phyloP scores from a whole-genome alignment of 176 grass and related monocot genomes.

The Aegilops umbellulata region DNA sequence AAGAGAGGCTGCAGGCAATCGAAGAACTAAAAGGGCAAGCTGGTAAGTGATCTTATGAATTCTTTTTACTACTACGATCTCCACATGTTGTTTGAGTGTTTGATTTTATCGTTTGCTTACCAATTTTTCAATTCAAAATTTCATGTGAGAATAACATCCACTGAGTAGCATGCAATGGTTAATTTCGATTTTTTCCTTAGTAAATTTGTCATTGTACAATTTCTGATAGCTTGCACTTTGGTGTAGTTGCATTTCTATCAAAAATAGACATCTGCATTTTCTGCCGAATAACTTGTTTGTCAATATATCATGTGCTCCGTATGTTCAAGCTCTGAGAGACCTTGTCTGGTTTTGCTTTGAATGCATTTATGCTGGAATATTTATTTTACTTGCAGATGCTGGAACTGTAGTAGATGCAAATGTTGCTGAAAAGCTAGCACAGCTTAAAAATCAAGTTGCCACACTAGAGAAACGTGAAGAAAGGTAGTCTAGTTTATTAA shows the following conservation, averaged over 20 bases:
- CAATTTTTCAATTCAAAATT: background rate
- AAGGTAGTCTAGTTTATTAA: constrained; percentile 49
- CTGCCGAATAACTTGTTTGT: background rate
- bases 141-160: background rate
- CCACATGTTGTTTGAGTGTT: constrained; percentile 12
- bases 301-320: constrained; percentile 8
- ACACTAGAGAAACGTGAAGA: constrained; percentile 98
- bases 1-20: constrained; percentile 77
- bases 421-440: constrained; percentile 87
- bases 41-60: constrained; percentile 45
- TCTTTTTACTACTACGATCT: constrained; percentile 1
- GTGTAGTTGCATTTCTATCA: background rate
- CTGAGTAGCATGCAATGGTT: background rate
- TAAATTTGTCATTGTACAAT: constrained; percentile 4
- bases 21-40: constrained; percentile 96
- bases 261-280: constrained; percentile 3
- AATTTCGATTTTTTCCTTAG: background rate
- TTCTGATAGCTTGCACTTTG: background rate
- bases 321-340: constrained; percentile 16
- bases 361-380: constrained; percentile 1
- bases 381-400: constrained; percentile 46
- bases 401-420: constrained; percentile 59
- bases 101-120: background rate
- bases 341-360: constrained; percentile 1
- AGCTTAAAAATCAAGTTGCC: constrained; percentile 94